Evolutionary conservation across 495 filamentous ascomycete genomes (phyloP), one percentile per base, ranked within the genome.

Genomic region (Daldinia childiae): DNA sequence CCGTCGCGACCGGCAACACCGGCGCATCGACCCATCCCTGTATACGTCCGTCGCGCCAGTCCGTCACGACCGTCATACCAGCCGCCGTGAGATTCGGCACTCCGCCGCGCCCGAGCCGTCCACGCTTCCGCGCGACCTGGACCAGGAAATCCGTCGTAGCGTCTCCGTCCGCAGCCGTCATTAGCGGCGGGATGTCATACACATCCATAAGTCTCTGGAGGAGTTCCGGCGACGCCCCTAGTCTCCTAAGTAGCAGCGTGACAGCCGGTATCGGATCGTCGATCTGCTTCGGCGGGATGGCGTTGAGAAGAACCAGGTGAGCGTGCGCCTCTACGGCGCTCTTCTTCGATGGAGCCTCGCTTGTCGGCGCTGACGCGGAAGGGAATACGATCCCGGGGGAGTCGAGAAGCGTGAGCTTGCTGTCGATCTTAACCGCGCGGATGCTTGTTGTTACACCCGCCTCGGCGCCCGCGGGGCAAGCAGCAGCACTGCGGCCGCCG

Each of bases 321-420:
- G 95, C 94, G 76, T 95, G 90, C 57, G 93, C 88, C 65, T 92
- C 91, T 71, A 89, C 88, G 69, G 88, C 88, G 73, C 83, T 86
- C 57, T 85, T 82, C 71, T 87, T 89, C 38, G 71, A 74, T 4
- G 75, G 60, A 36, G 75, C 50, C 27, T 69, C 70, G 68, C 71
- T 38, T 6, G 75, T 57, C 11, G 60, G 58, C 6, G 82, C 68
- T 76, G 88, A 58, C 11, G 82, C 68, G 76, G 88, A 79, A 6
- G 95, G 94, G 86, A 97, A 97, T 55, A 98, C 93, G 69, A 98
- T 97, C 67, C 95, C 95, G 41, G 95, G 95, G 0, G 95, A 97
- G 81, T 98, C 95, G 72, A 98, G 90, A 32, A 98, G 85, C 75
- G 95, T 97, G 1, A 98, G 87, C 79, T 93, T 97, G 84, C 90